Evolutionary conservation across 2,329 filamentous ascomycete species (phyloP).

Genomic region (Hymenoscyphus occultus): DNA sequence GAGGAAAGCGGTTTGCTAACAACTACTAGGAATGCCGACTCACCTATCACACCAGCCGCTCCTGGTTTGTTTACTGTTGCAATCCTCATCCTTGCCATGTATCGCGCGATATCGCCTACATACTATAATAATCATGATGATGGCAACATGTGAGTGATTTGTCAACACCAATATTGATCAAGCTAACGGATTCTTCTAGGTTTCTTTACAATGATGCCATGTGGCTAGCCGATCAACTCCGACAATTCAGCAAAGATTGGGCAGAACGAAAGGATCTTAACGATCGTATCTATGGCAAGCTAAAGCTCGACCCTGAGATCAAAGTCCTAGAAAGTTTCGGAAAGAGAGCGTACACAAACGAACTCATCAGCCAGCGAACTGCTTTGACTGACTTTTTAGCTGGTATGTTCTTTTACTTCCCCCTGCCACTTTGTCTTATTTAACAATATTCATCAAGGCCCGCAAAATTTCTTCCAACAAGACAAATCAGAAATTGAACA

Average conservation of each 20-base stretch:
- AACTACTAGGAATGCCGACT: constrained; percentile 42
- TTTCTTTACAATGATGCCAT: constrained; percentile 66
- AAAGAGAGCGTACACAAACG: constrained; percentile 58
- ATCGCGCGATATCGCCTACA: constrained; percentile 70
- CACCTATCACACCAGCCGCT: constrained; percentile 63
- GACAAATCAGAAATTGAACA: constrained; percentile 46
- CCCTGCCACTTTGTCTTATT: background rate
- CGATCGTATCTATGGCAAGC: constrained; percentile 49
- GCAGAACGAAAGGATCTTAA: constrained; percentile 52
- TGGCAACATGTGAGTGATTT: constrained; percentile 59
- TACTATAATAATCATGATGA: constrained; percentile 64
- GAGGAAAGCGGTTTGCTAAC: constrained; percentile 17
- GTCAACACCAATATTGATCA: background rate
- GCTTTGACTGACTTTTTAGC: constrained; percentile 60
- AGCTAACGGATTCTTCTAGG: constrained; percentile 39
- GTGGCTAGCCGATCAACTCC: constrained; percentile 58
- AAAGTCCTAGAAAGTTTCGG: constrained; percentile 59
- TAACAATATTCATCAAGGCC: constrained; percentile 36
- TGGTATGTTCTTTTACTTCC: constrained; percentile 36
- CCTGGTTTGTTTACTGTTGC: constrained; percentile 69
- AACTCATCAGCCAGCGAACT: constrained; percentile 59
- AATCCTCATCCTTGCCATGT: constrained; percentile 72
- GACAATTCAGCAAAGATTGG: constrained; percentile 50
- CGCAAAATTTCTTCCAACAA: constrained; percentile 58
- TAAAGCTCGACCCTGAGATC: constrained; percentile 59